A percentile compares a stretch with the other conserved stretches of the same genome.
phyloP scores from a whole-genome alignment of 1,139 yeast species.

The Scheffersomyces quercinus region DNA sequence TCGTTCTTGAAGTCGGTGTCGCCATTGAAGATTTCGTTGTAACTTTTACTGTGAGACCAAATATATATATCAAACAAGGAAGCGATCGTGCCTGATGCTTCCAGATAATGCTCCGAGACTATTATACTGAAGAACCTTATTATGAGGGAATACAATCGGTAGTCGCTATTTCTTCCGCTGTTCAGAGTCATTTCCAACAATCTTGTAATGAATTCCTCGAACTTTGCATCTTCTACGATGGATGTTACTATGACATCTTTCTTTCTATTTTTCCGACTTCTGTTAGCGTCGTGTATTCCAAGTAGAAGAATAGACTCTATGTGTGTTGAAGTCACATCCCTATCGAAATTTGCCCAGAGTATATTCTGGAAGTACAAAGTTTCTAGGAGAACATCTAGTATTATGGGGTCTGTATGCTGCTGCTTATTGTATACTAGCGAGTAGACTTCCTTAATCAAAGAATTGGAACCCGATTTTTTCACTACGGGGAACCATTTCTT shows the following conservation, averaged over 20 bases:
- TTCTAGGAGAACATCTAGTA: slow-evolving; percentile 16
- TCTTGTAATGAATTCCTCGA: slow-evolving; percentile 9
- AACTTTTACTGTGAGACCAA: no score
- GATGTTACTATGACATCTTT: not conserved
- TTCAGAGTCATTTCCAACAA: slow-evolving; percentile 2
- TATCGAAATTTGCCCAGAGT: slow-evolving; percentile 43
- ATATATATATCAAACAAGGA: no score
- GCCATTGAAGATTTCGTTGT: no score
- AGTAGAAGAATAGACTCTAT: slow-evolving; percentile 31
- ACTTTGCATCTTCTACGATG: slow-evolving; percentile 6
- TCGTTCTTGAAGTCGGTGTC: no score
- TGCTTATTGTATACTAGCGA: slow-evolving; percentile 9
- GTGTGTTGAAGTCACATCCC: slow-evolving; percentile 40
- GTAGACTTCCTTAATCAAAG: slow-evolving; percentile 24
- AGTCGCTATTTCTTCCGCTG: not conserved
- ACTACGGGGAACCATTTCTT: slow-evolving; percentile 21
- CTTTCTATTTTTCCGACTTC: no score
- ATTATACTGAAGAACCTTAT: not conserved
- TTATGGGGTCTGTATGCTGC: slow-evolving; percentile 3
- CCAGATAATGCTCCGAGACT: no score
- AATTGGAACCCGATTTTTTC: slow-evolving; percentile 15
- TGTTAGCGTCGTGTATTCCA: not conserved
- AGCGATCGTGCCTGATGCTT: no score
- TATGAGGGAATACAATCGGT: not conserved
- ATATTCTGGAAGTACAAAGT: slow-evolving; percentile 25